phyloP scores from a whole-genome alignment of 129 eudicot species.

The Chrysanthemum makinoi region DNA sequence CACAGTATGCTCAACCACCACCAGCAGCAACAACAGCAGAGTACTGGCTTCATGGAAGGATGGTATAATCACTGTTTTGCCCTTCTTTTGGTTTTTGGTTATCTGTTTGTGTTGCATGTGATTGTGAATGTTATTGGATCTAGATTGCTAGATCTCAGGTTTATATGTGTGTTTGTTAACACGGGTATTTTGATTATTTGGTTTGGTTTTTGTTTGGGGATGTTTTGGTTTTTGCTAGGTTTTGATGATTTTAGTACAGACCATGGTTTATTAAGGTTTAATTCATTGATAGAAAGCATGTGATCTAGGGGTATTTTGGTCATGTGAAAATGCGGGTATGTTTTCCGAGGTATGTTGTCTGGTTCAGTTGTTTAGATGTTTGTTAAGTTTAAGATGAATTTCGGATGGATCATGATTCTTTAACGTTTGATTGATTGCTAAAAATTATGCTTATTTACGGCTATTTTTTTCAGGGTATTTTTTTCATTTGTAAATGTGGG shows the following conservation, averaged over 20 bases:
- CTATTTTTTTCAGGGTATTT: too few relatives aligned
- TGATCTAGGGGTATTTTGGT: neutral
- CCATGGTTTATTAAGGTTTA: neutral
- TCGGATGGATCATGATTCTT: too few relatives aligned
- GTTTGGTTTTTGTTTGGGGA: neutral
- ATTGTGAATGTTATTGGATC: neutral
- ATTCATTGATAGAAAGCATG: neutral
- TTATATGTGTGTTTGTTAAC: neutral
- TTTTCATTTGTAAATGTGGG: too few relatives aligned
- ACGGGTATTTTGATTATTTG: conserved; percentile 21
- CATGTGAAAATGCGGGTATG: too few relatives aligned
- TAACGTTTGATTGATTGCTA: too few relatives aligned
- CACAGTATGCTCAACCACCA: conserved; percentile 64
- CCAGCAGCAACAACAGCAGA: conserved; percentile 30
- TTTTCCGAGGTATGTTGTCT: too few relatives aligned
- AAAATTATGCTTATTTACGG: too few relatives aligned
- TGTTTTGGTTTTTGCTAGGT: neutral
- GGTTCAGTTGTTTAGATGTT: too few relatives aligned
- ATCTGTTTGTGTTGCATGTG: too few relatives aligned
- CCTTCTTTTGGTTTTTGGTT: neutral
- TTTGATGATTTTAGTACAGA: conserved; percentile 12
- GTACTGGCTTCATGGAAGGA: conserved; percentile 28
- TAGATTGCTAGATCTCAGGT: conserved; percentile 18
- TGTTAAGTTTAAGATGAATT: too few relatives aligned
- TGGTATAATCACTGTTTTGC: conserved; percentile 12